Percentiles rank a stretch among this genome's conserved stretches.
phyloP scores from a whole-genome alignment of 179 eudicot species.

The Spinacia oleracea region DNA sequence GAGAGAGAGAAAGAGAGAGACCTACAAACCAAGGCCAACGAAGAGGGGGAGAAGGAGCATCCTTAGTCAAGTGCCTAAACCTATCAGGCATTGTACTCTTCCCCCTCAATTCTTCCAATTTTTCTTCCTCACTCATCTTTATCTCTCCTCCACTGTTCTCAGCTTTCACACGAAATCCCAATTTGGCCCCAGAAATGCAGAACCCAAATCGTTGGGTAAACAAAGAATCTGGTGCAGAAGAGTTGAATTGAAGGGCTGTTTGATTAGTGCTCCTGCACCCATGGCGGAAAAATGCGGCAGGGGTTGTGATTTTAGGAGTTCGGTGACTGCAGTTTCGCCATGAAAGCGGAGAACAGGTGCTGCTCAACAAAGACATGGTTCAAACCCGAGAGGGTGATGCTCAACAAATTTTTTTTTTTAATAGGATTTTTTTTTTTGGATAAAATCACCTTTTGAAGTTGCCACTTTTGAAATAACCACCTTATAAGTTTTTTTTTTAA shows the following conservation, averaged over 20 bases:
- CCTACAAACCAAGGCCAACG: slow-evolving; percentile 86
- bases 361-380: slow-evolving; percentile 20
- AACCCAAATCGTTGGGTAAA: slow-evolving; percentile 6
- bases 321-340: slow-evolving; percentile 23
- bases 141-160: slow-evolving; percentile 27
- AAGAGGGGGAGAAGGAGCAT: slow-evolving; percentile 60
- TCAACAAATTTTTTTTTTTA: too few relatives aligned
- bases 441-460: too few relatives aligned
- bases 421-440: too few relatives aligned
- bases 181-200: slow-evolving; percentile 14
- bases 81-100: slow-evolving; percentile 73
- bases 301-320: slow-evolving; percentile 20
- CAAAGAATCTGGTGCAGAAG: neutral
- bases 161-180: slow-evolving; percentile 35
- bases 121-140: slow-evolving; percentile 31
- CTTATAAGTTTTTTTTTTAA: too few relatives aligned
- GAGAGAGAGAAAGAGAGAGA: slow-evolving; percentile 22
- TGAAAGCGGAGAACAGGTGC: neutral
- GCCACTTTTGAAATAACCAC: too few relatives aligned
- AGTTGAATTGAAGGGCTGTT: slow-evolving; percentile 17
- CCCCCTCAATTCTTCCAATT: slow-evolving; percentile 57
- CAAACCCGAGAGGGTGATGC: neutral
- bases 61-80: slow-evolving; percentile 56
- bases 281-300: slow-evolving; percentile 14
- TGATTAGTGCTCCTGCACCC: neutral